Base-by-base conservation (phyloP, 1,284 basidiomycete species). In the Rugosomyces carneus region DNA sequence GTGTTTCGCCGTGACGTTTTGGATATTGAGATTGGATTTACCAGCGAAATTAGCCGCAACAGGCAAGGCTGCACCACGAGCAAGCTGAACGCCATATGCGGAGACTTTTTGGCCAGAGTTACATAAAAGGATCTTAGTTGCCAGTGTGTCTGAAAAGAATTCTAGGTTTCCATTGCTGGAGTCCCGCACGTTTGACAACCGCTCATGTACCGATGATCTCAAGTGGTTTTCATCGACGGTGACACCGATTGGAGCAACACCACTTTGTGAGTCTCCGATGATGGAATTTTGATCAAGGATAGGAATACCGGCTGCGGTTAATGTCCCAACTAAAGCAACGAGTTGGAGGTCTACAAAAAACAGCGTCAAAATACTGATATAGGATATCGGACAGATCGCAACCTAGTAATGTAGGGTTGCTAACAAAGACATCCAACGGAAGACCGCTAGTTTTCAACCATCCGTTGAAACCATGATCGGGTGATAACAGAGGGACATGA, bases 61-160 rank as follows among this genome's bases (percentile, higher is more conserved):
- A 8, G 59, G 48, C 15, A 61, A 49, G 8, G 50, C 53, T 20
- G 53, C 56, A 10, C 54, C 55, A 1, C 54, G 56, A 0, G 57
- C 56, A 26, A 60, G 50, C 29, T 60, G 53, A 4, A 60, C 54
- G 18, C 60, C 60, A 44, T 60, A 60, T 0, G 60, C 61, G 8
- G 40, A 50, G 8, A 53, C 40, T 0, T 44, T 39, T 10, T 39
- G 37, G 13, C 23, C 29, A n/a, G 48, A 36, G n/a, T 52, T 44
- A 42, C 61, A 62, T 29, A 58, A n/a, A 1, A 59, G 39, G 11
- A 62, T 34, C 36, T 57, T 59, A 6, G 60, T 62, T 4, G 54
- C 57, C 13, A 56, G 29, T 2, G 54, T 56, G 23, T 53, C 49
- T 4, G 46, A 18, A 4, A 47, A 29, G 9, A 53, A 44, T 11